Base-by-base conservation (phyloP, 805 yeast genomes). In the Starmerella bombicola region DNA sequence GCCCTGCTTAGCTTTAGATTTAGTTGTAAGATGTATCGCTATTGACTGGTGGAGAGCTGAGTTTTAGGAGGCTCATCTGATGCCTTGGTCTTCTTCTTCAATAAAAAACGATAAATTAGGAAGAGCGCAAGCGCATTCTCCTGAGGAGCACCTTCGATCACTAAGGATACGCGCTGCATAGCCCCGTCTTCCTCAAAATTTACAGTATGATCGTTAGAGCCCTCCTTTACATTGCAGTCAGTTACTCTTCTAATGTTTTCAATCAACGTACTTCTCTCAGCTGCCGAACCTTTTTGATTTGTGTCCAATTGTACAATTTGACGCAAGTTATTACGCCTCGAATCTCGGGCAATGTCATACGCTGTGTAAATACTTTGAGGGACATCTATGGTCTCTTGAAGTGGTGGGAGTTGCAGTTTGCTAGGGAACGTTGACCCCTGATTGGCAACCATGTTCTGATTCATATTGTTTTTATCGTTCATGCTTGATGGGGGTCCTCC, bases 121-220 rank as follows among this genome's bases (percentile, higher is more conserved):
- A 39, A 44, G 25, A 49, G 22, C 9, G 55, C 55, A 35, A 52
- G 38, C 29, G 42, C 23, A 45, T 80, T 78, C 4, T 81, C 75
- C 50, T 67, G 70, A 12, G 74, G 65, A 0, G 78, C 63, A 3
- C 94, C 93, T 19, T 74, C 73, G 39, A 84, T 65, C 1, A 80
- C 73, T 46, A 83, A 63, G 50, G 71, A 73, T 48, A 93, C 64
- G 50, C 78, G 82, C 25, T 67, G 61, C 19, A 63, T 64, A 16
- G 69, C 70, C 28, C 68, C 74, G 44, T 28, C 43, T 15, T 36
- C 47, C 19, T 29, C 41, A 15, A 33, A 37, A 12, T 34, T 34
- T 29, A 15, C 31, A 20, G n/a, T 9, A 15, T 30, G 18, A 10
- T 22, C 19, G 19, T 9, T 12, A 13, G 6, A 23, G 30, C 36